phyloP scores from a whole-genome alignment of 179 eudicot species.

The Drosera spatulata region DNA sequence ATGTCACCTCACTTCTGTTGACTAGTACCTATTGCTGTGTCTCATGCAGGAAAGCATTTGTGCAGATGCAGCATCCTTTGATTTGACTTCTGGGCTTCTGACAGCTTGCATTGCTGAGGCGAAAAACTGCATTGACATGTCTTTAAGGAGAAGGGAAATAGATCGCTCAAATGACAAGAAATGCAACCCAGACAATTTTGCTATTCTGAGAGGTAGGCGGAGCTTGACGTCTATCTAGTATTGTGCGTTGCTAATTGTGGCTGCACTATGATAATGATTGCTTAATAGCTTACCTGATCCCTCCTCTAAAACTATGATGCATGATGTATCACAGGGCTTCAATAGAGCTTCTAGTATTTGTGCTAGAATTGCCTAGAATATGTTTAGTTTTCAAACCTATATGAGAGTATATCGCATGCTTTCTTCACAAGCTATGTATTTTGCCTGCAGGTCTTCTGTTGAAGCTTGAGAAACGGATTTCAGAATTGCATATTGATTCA shows the following conservation, averaged over 20 bases:
- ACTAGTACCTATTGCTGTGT: neutral
- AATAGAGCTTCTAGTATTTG: neutral
- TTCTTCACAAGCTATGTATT: slow-evolving; percentile 1
- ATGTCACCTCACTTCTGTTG: neutral
- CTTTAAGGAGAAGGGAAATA: slow-evolving; percentile 52
- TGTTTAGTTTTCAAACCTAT: neutral
- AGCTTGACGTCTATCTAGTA: neutral
- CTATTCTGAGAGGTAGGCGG: slow-evolving; percentile 81
- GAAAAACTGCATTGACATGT: slow-evolving; percentile 69
- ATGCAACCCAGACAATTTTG: slow-evolving; percentile 71
- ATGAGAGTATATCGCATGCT: neutral
- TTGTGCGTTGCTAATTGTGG: neutral
- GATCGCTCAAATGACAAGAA: slow-evolving; percentile 58
- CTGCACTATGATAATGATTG: neutral
- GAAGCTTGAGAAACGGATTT: slow-evolving; percentile 92
- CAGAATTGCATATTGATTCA: slow-evolving; percentile 77
- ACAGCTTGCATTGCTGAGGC: slow-evolving; percentile 93
- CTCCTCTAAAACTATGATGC: too few species aligned
- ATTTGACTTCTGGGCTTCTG: slow-evolving; percentile 60
- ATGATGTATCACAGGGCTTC: too few species aligned
- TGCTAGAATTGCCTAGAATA: neutral
- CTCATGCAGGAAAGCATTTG: slow-evolving; percentile 76
- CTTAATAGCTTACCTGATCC: neutral
- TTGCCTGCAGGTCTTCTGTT: slow-evolving; percentile 65
- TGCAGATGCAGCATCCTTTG: slow-evolving; percentile 97